phyloP scores from a whole-genome alignment of 169 alveolate species.

The Condylostoma magnum region DNA sequence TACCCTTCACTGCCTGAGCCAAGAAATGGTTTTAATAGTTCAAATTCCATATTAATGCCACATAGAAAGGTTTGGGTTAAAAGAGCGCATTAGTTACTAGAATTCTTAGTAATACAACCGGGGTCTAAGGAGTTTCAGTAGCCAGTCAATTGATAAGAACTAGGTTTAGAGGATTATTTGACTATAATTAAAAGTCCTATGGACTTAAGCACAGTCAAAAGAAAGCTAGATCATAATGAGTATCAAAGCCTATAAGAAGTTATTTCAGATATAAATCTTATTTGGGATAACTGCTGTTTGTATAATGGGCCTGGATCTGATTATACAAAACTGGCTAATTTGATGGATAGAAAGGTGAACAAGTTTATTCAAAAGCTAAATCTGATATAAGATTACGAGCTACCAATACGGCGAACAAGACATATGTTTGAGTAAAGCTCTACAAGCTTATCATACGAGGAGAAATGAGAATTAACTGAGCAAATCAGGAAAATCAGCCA shows the following conservation, averaged over 20 bases:
- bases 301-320: slow-evolving; percentile 49
- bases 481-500: background rate
- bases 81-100: too few relatives aligned
- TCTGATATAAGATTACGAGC: background rate
- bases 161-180: slow-evolving; percentile 50
- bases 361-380: background rate
- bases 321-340: slow-evolving; percentile 31
- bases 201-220: slow-evolving; percentile 51
- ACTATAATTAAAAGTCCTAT: slow-evolving; percentile 51
- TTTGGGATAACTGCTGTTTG: slow-evolving; percentile 58
- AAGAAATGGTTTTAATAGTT: too few relatives aligned
- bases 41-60: too few relatives aligned
- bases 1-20: too few relatives aligned
- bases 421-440: background rate
- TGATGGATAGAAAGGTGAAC: slow-evolving; percentile 10
- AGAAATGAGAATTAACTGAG: background rate
- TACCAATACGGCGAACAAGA: background rate
- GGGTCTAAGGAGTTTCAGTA: too few relatives aligned
- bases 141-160: slow-evolving; percentile 50
- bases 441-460: background rate
- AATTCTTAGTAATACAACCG: too few relatives aligned
- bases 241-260: slow-evolving; percentile 40
- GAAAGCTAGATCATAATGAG: slow-evolving; percentile 29
- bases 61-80: too few relatives aligned
- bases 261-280: slow-evolving; percentile 39